Conservation (phyloP, 2,329 filamentous ascomycete species). For the Rhinocladiella mackenziei region DNA sequence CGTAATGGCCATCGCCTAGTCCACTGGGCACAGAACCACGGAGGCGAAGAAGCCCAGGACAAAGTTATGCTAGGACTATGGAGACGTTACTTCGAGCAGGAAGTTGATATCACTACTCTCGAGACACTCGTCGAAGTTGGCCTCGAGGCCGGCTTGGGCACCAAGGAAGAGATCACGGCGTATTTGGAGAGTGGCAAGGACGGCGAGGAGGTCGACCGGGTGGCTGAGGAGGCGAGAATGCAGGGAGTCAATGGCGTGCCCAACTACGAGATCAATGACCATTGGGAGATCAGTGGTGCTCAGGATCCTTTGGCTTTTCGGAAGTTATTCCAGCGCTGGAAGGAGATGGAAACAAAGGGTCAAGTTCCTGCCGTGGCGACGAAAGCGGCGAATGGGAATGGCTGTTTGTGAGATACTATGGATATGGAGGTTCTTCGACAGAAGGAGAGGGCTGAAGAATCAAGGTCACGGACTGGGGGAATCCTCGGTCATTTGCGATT, state of each 20-base stretch:
- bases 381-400: constrained; percentile 11
- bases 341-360: constrained; percentile 38
- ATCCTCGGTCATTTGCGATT: too few relatives aligned
- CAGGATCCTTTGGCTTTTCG: constrained; percentile 67
- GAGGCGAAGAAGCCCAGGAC: constrained; percentile 51
- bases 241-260: constrained; percentile 65
- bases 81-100: constrained; percentile 61
- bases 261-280: constrained; percentile 64
- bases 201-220: constrained; percentile 54
- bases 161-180: constrained; percentile 46
- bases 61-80: constrained; percentile 61
- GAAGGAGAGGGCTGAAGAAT: too few relatives aligned
- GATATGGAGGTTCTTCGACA: not conserved
- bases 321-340: constrained; percentile 60
- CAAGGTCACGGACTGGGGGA: too few relatives aligned
- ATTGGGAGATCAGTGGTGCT: constrained; percentile 64
- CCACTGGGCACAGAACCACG: constrained; percentile 61
- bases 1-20: constrained; percentile 74
- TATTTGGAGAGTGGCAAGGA: constrained; percentile 56
- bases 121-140: constrained; percentile 52
- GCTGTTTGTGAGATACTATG: constrained; percentile 13
- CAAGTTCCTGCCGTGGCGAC: constrained; percentile 4
- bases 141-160: constrained; percentile 46
- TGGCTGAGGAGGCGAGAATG: constrained; percentile 50
- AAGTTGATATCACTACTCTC: constrained; percentile 59